phyloP scores from a whole-genome alignment of 2,329 filamentous ascomycete genomes.

The Neoascochyta sp. region DNA sequence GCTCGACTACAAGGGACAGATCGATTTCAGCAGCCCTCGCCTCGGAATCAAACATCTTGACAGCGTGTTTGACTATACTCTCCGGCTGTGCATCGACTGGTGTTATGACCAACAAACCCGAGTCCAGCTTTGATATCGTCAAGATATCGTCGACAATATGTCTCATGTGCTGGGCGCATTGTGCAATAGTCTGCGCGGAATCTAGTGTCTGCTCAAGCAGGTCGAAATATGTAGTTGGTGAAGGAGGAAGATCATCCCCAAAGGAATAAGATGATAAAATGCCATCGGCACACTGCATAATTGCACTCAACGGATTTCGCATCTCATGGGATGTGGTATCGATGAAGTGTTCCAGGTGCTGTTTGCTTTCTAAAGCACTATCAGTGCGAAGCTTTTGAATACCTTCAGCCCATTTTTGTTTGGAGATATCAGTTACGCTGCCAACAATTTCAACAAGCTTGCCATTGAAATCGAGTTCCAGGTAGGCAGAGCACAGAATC shows the following conservation, averaged over 20 bases:
- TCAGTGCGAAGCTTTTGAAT: slow-evolving; percentile 30
- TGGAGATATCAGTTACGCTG: slow-evolving; percentile 37
- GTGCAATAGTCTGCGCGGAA: slow-evolving; percentile 42
- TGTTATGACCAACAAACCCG: slow-evolving; percentile 41
- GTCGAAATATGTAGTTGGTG: slow-evolving; percentile 9
- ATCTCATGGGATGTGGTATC: slow-evolving; percentile 42
- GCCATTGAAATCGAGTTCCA: slow-evolving; percentile 19
- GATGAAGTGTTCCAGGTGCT: slow-evolving; percentile 36
- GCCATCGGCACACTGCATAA: slow-evolving; percentile 44
- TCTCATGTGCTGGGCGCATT: slow-evolving; percentile 46
- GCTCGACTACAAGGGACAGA: slow-evolving; percentile 29
- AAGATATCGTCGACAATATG: slow-evolving; percentile 48
- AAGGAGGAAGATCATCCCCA: slow-evolving; percentile 4
- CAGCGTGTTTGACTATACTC: slow-evolving; percentile 27
- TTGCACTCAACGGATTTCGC: slow-evolving; percentile 44
- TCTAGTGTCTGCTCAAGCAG: slow-evolving; percentile 28
- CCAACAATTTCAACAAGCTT: slow-evolving; percentile 33
- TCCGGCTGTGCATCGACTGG: slow-evolving; percentile 39
- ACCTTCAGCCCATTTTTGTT: slow-evolving; percentile 37
- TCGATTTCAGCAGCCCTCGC: slow-evolving; percentile 28
- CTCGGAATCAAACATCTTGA: slow-evolving; percentile 41
- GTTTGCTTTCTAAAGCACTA: slow-evolving; percentile 31
- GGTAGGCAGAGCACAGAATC: slow-evolving; percentile 31
- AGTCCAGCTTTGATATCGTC: slow-evolving; percentile 46
- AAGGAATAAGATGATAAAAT: slow-evolving; percentile 27